Evolutionary conservation across 176 grass and related monocot species (phyloP).

Genomic region (Rhipidocladum racemiflorum): DNA sequence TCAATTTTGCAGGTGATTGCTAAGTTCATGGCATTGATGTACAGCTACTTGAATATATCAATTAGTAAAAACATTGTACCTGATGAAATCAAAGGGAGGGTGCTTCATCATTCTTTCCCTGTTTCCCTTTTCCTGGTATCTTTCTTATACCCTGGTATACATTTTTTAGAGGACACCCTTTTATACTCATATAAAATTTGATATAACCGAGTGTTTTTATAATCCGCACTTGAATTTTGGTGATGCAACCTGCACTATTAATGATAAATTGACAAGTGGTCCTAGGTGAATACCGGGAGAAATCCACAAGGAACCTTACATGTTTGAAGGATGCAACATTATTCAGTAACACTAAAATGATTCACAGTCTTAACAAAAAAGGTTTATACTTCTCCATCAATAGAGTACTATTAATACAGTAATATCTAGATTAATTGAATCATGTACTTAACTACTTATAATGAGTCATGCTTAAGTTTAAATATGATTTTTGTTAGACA

Average conservation of each 20-base stretch:
- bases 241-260: neutral
- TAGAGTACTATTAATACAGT: neutral
- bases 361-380: neutral
- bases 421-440: neutral
- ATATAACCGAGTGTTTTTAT: constrained; percentile 1
- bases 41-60: constrained; percentile 99
- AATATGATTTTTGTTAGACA: too few species aligned
- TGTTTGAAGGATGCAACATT: neutral
- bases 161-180: neutral
- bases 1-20: constrained; percentile 76
- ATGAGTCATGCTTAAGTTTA: neutral
- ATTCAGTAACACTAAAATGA: neutral
- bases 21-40: constrained; percentile 98
- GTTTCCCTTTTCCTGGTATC: constrained; percentile 94
- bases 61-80: constrained; percentile 96
- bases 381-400: neutral
- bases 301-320: neutral
- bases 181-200: neutral
- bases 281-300: neutral
- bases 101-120: constrained; percentile 95
- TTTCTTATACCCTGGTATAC: neutral
- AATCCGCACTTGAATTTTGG: neutral
- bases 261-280: neutral
- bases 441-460: constrained; percentile 10
- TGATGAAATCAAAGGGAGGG: constrained; percentile 95